Base-by-base conservation (phyloP, 306 rosid species). In the Alnus glutinosa region DNA sequence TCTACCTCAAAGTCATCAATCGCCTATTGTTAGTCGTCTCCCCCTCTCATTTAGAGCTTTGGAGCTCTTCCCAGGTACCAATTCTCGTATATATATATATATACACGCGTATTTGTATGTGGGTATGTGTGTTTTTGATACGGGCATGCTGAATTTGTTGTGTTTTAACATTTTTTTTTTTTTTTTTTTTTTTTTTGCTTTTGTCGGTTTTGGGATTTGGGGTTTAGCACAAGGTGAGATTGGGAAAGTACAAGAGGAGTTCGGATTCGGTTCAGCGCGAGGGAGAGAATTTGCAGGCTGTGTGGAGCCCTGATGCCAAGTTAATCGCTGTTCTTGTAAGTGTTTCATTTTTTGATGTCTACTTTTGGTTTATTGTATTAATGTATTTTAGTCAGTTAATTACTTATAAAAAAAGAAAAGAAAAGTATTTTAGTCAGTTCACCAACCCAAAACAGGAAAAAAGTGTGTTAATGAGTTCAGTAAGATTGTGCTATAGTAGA, bases 221-320 rank as follows among this genome's bases (percentile, higher is more conserved):
- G 49, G 71, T 82, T 74, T 90, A 95, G 98, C 97, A 95, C 88
- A 88, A 88, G 88, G 91, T 95, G 79, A 88, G 97, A 88, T 76
- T 95, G 87, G 98, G 96, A 51, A 95, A 95, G 90, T 89, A 89
- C 92, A 89, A 86, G 90, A 90, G 98, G 86, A 90, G 90, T 86
- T 82, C 96, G 2, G 88, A 85, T 85, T 95, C 98, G 3, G 72
- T 95, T 87, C 85, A 76, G 72, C 88, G 79, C 55, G 97, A 95
- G 78, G 98, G 98, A 78, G 98, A 95, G 87, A 91, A 95, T 85
- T 19, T 89, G 90, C 95, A 90, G 91, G 98, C 98, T 1, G 93
- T 88, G 81, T 92, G 98, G 98, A 95, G 98, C 78, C 97, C 97
- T 63, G 98, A 95, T 86, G 78, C 90, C 75, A 92, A 95, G 85